phyloP scores from a whole-genome alignment of 2,329 filamentous ascomycete species.

The Xylariaceae sp. region DNA sequence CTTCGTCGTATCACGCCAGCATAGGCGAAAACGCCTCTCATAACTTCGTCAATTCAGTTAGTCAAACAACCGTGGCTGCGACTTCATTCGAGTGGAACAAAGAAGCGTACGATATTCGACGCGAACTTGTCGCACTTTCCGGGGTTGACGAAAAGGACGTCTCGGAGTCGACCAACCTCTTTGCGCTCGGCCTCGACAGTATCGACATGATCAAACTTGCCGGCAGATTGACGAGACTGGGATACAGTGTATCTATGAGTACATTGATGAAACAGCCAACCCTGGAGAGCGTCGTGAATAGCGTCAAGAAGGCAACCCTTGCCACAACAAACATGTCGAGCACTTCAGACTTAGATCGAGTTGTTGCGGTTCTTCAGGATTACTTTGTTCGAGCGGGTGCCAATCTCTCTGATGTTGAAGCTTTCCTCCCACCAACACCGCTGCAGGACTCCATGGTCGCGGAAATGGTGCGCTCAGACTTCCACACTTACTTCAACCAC shows the following conservation, averaged over 20 bases:
- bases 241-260: constrained; percentile 62
- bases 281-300: constrained; percentile 53
- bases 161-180: constrained; percentile 57
- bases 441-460: constrained; percentile 83
- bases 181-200: constrained; percentile 83
- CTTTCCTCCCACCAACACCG: constrained; percentile 69
- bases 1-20: background rate
- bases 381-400: constrained; percentile 35
- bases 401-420: constrained; percentile 43
- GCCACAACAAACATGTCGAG: background rate
- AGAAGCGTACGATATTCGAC: constrained; percentile 48
- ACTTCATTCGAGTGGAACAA: constrained; percentile 54
- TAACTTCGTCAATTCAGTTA: background rate
- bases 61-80: background rate
- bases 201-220: constrained; percentile 86
- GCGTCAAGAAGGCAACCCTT: constrained; percentile 17
- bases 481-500: constrained; percentile 77
- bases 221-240: constrained; percentile 58
- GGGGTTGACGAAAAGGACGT: constrained; percentile 48
- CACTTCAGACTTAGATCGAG: constrained; percentile 20
- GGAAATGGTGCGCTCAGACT: constrained; percentile 72
- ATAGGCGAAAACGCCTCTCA: background rate
- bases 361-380: constrained; percentile 33
- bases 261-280: constrained; percentile 69
- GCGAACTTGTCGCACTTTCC: constrained; percentile 60